phyloP scores from a whole-genome alignment of 2,329 filamentous ascomycete genomes.

The Exserohilum turcica region DNA sequence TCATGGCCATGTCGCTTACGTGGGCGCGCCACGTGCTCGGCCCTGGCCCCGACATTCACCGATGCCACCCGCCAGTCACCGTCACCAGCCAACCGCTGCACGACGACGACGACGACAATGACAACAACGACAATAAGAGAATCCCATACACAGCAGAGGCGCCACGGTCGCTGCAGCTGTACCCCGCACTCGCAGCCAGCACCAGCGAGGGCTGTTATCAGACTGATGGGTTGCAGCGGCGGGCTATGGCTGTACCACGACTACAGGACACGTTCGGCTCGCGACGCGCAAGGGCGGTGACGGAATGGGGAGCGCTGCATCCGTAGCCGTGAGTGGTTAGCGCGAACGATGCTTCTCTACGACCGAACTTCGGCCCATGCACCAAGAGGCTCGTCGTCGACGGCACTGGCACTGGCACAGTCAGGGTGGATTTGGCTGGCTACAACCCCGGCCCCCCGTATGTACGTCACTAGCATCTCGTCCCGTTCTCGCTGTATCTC shows the following conservation, averaged over 20 bases:
- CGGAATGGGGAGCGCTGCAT: constrained; percentile 16
- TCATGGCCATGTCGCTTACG: constrained; percentile 19
- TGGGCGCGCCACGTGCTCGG: constrained; percentile 8
- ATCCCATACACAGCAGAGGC: too few relatives aligned
- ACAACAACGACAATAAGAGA: too few relatives aligned
- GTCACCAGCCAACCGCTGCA: not conserved
- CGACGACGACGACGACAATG: constrained; percentile 8
- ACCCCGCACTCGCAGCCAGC: not conserved
- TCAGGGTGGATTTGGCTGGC: too few relatives aligned
- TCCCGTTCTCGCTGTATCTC: not conserved
- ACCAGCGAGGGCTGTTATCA: not conserved
- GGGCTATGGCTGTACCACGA: constrained; percentile 10
- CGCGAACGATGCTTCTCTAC: constrained; percentile 11
- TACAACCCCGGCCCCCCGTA: too few relatives aligned
- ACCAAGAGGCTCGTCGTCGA: too few relatives aligned
- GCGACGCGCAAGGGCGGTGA: constrained; percentile 34
- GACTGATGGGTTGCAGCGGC: not conserved
- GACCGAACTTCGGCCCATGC: constrained; percentile 29
- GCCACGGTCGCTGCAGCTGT: not conserved
- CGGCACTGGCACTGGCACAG: too few relatives aligned
- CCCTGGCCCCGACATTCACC: constrained; percentile 6
- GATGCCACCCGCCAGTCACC: not conserved
- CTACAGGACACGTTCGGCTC: too few relatives aligned
- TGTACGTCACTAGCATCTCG: too few relatives aligned
- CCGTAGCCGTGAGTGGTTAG: constrained; percentile 16